Conservation (phyloP, 768 basidiomycete species). For the Asterophora parasitica region DNA sequence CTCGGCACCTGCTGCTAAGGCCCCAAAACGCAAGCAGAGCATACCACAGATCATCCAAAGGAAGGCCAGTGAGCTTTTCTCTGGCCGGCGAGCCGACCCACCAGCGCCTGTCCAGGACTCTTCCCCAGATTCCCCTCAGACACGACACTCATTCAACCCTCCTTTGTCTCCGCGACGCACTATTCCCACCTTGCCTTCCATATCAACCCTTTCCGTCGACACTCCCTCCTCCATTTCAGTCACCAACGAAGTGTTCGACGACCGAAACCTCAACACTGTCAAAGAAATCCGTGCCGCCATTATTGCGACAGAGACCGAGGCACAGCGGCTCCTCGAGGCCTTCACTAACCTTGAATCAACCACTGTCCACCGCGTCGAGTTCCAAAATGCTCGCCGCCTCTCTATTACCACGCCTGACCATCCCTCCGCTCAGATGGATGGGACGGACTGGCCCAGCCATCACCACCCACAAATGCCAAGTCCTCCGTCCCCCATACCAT, state of each 20-base stretch:
- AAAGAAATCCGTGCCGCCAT: constrained; percentile 59
- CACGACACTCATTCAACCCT: constrained; percentile 8
- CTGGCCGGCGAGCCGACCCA: constrained; percentile 19
- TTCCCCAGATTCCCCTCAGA: constrained; percentile 14
- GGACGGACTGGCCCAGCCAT: constrained; percentile 31
- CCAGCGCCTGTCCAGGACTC: constrained; percentile 11
- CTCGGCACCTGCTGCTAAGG: not conserved
- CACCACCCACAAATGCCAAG: constrained; percentile 7
- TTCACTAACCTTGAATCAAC: constrained; percentile 64
- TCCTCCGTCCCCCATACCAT: constrained; percentile 18
- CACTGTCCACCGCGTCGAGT: constrained; percentile 44
- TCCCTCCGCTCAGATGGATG: constrained; percentile 26
- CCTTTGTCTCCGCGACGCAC: constrained; percentile 12
- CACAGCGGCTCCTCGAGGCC: constrained; percentile 55
- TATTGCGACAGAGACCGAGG: constrained; percentile 59
- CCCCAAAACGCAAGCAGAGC: constrained; percentile 21
- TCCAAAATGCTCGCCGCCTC: constrained; percentile 33
- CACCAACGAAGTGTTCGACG: constrained; percentile 42
- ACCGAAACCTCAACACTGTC: constrained; percentile 47
- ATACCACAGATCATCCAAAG: constrained; percentile 31
- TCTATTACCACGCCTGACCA: constrained; percentile 26
- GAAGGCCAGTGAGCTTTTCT: constrained; percentile 28
- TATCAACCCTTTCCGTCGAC: constrained; percentile 4
- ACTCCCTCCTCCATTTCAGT: constrained; percentile 10
- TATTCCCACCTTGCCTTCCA: constrained; percentile 20